Evolutionary conservation across 2,329 filamentous ascomycete species (phyloP), one percentile per base, ranked within the genome.

Genomic region (Pseudogymnoascus sp.): DNA sequence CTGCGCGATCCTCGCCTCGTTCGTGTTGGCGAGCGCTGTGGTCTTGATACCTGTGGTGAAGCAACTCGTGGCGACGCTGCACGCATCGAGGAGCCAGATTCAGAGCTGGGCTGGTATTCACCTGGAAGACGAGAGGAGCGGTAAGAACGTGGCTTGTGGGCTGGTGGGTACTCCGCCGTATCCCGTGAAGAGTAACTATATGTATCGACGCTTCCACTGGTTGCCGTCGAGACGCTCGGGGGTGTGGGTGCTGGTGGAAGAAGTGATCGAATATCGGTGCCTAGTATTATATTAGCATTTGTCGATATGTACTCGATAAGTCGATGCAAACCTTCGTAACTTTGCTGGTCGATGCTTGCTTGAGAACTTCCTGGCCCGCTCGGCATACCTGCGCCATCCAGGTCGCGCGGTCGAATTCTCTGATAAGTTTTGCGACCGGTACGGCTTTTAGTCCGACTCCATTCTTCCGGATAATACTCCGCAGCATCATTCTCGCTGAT

Each of bases 401-500:
- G 45, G 45, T 52, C 45, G 15, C 45, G 45, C n/a, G 45, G 45
- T 30, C 26, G 26, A 52, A 52, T 52, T 13, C 45, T 23, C 15
- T 52, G 45, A 30, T 52, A 52, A 5, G n/a, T 30, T 5, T 52
- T 23, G 2, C n/a, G 26, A 30, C 45, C n/a, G 15, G 23, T 52
- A 52, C 45, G 45, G 8, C 45, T 30, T 30, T 15, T 52, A 6
- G 45, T 30, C 15, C 45, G 45, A 57, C 33, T 57, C 55, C 55
- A 57, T 35, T 57, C 55, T n/a, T 38, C 35, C 8, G 55, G 55
- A 6, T 15, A 57, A 33, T 57, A 57, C n/a, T 37, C 55, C 5
- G 55, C 30, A 15, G 7, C 21, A 57, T 57, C 30, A 35, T 37
- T 19, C 13, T 57, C n/a, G 21, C 33, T 57, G 19, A 57, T 57